Evolutionary conservation across 1,139 yeast genomes (phyloP), one percentile per base, ranked within the genome.

Genomic region (Debaryomyces sp.): DNA sequence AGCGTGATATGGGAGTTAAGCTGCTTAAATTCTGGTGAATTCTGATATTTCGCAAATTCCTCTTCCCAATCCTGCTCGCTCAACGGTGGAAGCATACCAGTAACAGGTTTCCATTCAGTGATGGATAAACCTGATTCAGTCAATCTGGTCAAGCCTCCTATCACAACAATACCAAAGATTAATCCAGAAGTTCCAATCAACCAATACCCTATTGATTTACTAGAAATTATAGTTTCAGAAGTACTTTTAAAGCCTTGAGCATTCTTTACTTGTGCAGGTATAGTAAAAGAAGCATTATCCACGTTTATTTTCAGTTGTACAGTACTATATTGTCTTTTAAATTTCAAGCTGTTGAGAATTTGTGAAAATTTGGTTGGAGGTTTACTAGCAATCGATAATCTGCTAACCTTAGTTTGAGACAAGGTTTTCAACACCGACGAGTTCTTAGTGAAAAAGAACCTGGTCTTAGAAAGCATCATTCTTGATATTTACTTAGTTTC

Each of bases 81-180:
- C 62, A 89, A 63, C 1, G 99, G 99, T 5, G 99, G 99, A 17
- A 95, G 67, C 3, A 96, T 73, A 37, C 99, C 99, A 0, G 99
- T 91, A 29, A 95, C 92, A 1, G 99, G 99, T 65, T 85, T 89
- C 99, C 99, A 95, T 67, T 95, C 99, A 1, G 99, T 94, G 63
- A 95, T 95, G 43, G 96, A 89, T 44, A 95, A 75, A 0, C 99
- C 99, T 2, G 96, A 89, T 64, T 95, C 99, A 0, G 99, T 95
- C 43, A 95, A 76, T 60, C 99, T 80, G 0, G 99, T 95, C 45
- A 95, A 77, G 0, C 99, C 99, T 44, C 99, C 99, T 5, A 95
- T 76, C n/a, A 95, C 87, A 13, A 94, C 98, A 52, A 95, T 95
- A 39, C 96, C 97, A 67, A 94, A 94, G 2, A 95, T 97, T 26